Evolutionary conservation across 352 stramenopile genomes (phyloP).

Genomic region (Phytophthora kernoviae): DNA sequence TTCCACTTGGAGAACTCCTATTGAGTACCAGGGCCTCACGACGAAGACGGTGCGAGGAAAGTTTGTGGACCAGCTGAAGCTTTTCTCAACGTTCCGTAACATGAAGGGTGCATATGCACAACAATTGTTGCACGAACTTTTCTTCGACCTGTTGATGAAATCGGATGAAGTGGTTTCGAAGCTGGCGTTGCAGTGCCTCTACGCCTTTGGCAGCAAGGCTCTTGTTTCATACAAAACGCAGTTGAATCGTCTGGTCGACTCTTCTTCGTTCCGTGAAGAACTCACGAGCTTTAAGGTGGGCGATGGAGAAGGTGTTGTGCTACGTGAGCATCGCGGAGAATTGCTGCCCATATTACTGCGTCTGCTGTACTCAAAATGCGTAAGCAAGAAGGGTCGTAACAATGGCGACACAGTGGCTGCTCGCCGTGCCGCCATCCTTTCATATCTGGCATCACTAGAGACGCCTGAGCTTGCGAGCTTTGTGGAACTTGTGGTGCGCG

Average conservation of each 20-base stretch:
- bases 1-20: constrained; percentile 33
- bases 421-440: constrained; percentile 88
- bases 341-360: constrained; percentile 89
- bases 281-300: constrained; percentile 90
- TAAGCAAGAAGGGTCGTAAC: constrained; percentile 86
- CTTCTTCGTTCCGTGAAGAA: constrained; percentile 88
- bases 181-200: constrained; percentile 86
- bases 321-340: constrained; percentile 76
- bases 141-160: constrained; percentile 91
- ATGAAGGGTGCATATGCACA: constrained; percentile 88
- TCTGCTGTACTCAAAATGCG: constrained; percentile 91
- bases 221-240: constrained; percentile 87
- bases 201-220: constrained; percentile 84
- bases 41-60: constrained; percentile 83
- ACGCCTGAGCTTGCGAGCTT: constrained; percentile 82
- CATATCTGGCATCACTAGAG: constrained; percentile 86
- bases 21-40: constrained; percentile 50
- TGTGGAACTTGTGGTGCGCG: constrained; percentile 87
- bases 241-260: constrained; percentile 82
- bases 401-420: constrained; percentile 83
- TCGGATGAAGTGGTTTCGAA: constrained; percentile 88
- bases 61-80: constrained; percentile 80
- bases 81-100: constrained; percentile 86
- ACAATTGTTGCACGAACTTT: constrained; percentile 75
- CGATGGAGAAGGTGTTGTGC: constrained; percentile 64